phyloP scores from a whole-genome alignment of 345 rosid genomes.

The Angophora floribunda region DNA sequence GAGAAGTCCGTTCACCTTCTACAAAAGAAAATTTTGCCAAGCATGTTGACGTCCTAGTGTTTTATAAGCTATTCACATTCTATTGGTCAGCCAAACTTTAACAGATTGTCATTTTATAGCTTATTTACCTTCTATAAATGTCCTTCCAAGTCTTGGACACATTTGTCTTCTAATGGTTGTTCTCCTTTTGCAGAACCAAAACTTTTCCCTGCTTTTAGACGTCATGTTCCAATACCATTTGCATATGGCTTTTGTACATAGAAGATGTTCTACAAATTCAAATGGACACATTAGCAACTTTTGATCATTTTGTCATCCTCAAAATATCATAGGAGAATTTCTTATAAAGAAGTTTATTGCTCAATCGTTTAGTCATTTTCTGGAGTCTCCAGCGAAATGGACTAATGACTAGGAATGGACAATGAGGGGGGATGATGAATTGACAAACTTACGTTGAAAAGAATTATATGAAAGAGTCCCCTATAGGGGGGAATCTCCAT shows the following conservation, averaged over 20 bases:
- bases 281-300: neutral
- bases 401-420: neutral
- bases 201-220: neutral
- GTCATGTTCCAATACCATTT: neutral
- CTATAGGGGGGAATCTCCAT: neutral
- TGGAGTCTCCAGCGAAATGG: neutral
- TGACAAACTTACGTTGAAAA: neutral
- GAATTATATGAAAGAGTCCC: neutral
- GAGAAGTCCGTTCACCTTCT: neutral
- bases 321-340: neutral
- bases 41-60: neutral
- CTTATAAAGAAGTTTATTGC: neutral
- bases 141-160: neutral
- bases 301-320: neutral
- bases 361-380: neutral
- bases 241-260: neutral
- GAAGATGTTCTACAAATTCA: neutral
- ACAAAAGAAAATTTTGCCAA: neutral
- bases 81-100: neutral
- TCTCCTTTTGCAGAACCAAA: neutral
- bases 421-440: neutral
- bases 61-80: neutral
- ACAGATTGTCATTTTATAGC: neutral
- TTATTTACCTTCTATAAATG: neutral
- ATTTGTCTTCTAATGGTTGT: neutral